phyloP scores from a whole-genome alignment of 441 rosid species.

The Pelargonium fulgidum region DNA sequence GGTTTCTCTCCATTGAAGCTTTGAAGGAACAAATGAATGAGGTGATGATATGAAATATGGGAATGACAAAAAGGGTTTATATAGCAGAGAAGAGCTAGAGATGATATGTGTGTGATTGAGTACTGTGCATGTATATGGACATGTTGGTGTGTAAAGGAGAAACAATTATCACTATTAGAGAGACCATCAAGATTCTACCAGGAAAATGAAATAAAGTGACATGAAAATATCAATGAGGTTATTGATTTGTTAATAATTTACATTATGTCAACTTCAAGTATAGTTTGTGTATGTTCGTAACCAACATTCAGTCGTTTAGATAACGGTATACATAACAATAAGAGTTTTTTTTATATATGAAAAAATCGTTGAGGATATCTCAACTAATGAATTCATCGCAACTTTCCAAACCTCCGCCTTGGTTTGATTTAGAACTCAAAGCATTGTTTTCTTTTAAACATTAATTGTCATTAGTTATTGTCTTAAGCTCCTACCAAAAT shows the following conservation, averaged over 20 bases:
- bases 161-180: neutral
- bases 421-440: no score
- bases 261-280: constrained; percentile 8
- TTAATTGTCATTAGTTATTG: no score
- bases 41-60: constrained; percentile 22
- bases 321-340: no score
- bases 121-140: constrained; percentile 3
- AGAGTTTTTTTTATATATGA: no score
- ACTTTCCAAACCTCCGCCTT: no score
- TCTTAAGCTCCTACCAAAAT: neutral
- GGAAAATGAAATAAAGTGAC: neutral
- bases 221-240: no score
- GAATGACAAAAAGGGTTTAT: constrained; percentile 29
- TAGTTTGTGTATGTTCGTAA: neutral
- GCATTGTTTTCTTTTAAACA: no score
- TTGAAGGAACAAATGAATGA: constrained; percentile 14
- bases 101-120: neutral
- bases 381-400: no score
- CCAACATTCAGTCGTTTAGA: no score
- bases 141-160: constrained; percentile 4
- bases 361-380: no score
- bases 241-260: constrained; percentile 15
- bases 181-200: neutral
- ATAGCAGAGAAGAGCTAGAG: constrained; percentile 30
- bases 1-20: constrained; percentile 33